Evolutionary conservation across 306 rosid species (phyloP), one percentile per base, ranked within the genome.

Genomic region (Chamaecrista fasciculata): DNA sequence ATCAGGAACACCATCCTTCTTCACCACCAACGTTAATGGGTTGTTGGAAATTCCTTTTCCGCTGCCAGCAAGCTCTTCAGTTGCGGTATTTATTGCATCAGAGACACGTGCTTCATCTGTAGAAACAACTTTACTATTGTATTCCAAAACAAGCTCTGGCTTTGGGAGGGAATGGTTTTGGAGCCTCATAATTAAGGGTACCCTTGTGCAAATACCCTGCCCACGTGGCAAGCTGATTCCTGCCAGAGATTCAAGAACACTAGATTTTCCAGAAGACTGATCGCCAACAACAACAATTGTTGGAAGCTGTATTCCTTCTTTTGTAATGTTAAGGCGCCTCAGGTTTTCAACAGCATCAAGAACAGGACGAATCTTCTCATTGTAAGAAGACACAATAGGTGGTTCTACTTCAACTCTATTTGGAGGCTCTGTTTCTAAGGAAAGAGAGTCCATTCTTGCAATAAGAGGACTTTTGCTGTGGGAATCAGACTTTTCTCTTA

Each of bases 261-360:
- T 85, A 5, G 86, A 85, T 51, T 81, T 85, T 1, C 89, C 86
- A 0, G 86, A 85, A 11, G 89, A 85, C 28, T 85, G 86, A 9
- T 84, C 89, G 0, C 89, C 86, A 1, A 84, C 89, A 12, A 81
- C 86, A 34, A 84, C 84, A 34, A 81, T 84, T 3, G 86, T 69
- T 0, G 86, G 89, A 36, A 84, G 84, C 65, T 81, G 80, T 0
- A 84, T 81, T 1, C 89, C 89, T 14, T 84, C 89, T 5, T 81
- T 79, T 6, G 83, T 58, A 5, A 87, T 11, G 37, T 74, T 78
- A 2, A 81, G 80, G 0, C 79, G 49, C 50, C 88, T 67, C 0
- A 84, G 76, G 1, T 81, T 75, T 8, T 84, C 89, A 4, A 84
- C 43, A 0, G 86, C 89, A 29, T 84, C 82, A 8, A 81, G 82